Evolutionary conservation across 345 rosid genomes (phyloP), one percentile per base, ranked within the genome.

Genomic region (Hirschfeldia incana): DNA sequence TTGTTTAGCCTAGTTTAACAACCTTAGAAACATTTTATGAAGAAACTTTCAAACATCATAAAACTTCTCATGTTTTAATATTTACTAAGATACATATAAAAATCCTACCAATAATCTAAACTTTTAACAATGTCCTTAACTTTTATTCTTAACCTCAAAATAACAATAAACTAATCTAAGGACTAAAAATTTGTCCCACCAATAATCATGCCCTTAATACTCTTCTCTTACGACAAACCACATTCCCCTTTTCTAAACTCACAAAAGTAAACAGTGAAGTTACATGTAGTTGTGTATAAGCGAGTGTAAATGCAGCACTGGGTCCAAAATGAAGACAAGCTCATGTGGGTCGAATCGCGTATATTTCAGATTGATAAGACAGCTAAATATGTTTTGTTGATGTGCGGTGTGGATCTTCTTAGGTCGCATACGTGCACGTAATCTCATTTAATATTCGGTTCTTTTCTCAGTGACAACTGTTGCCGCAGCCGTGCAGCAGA

Each of bases 301-400:
- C 32, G 57, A 49, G 57, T 61, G 66, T 72, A 59, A 21, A 37
- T 60, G 67, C n/a, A 30, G 46, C 32, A 64, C 61, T 15, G 78
- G 82, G 73, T 73, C 69, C 82, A 67, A 67, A 61, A 72, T 1
- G 16, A 51, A 73, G 78, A 73, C 78, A 73, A 67, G 6, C 36
- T 73, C 74, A 73, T 79, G 78, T 73, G 82, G 78, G 74, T 46
- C 44, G 64, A 27, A 15, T 67, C 74, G 82, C 74, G 82, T 78
- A 59, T 33, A 66, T 78, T 66, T 78, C 44, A 73, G 82, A 73
- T 66, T 59, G 69, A 73, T 60, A 59, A 67, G 78, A 73, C 74
- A 79, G 82, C 82, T 67, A 65, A 36, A 72, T 67, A 33, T 59
- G 32, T 53, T 59, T 34, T 57, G 28, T 13, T 57, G 55, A 72